A percentile compares a stretch with the other conserved stretches of the same genome.
Conservation (phyloP, 768 basidiomycete species). For the Termitomyces bulborhizus region DNA sequence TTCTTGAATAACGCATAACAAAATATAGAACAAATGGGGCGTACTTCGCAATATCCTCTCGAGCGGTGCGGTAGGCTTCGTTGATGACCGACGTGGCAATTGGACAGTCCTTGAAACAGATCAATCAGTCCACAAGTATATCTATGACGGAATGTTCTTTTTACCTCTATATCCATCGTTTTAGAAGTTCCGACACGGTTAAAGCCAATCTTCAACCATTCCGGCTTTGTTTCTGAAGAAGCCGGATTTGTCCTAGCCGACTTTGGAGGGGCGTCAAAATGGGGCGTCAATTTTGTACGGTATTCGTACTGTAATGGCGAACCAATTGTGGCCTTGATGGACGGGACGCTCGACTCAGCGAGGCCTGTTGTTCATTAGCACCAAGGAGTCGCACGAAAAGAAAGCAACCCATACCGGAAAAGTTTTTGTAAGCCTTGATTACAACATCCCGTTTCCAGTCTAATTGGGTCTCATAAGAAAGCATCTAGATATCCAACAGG, state of each 20-base stretch:
- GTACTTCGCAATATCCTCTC: constrained; percentile 65
- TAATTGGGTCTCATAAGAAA: constrained; percentile 83
- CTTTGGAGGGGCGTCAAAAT: constrained; percentile 78
- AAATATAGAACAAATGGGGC: constrained; percentile 13
- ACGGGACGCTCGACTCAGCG: constrained; percentile 49
- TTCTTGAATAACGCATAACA: constrained; percentile 3
- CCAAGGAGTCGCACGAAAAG: background rate
- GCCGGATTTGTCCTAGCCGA: constrained; percentile 20
- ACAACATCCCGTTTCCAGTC: constrained; percentile 83
- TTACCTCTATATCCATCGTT: constrained; percentile 91
- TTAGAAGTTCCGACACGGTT: constrained; percentile 68
- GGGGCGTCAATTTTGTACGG: constrained; percentile 95
- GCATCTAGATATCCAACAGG: constrained; percentile 44
- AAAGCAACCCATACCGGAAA: constrained; percentile 39
- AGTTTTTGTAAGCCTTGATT: constrained; percentile 75
- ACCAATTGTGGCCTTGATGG: constrained; percentile 67
- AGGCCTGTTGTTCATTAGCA: constrained; percentile 38
- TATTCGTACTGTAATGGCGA: constrained; percentile 90
- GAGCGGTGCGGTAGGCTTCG: constrained; percentile 49
- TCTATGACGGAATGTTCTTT: background rate
- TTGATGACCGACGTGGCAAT: constrained; percentile 85
- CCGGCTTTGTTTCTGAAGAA: constrained; percentile 31
- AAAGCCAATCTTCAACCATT: constrained; percentile 87
- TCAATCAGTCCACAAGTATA: background rate
- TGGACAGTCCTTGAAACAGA: constrained; percentile 67